Evolutionary conservation across 768 basidiomycete species (phyloP), one percentile per base, ranked within the genome.

Genomic region (Hygrophorus pudorinus): DNA sequence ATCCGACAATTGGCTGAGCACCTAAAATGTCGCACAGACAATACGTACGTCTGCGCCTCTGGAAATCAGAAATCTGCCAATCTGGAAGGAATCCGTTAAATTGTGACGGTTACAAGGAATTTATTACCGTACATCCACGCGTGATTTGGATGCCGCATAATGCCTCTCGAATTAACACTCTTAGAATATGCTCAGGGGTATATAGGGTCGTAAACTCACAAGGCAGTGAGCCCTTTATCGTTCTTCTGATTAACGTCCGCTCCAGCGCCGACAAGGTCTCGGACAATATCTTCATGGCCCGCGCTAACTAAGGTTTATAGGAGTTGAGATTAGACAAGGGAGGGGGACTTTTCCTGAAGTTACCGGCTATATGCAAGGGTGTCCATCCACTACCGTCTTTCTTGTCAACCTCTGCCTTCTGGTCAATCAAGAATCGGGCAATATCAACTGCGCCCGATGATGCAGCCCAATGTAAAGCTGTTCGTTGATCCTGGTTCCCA

Each of bases 71-170:
- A 87, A 71, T 63, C 75, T 82, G 52, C 89, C 92, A 62, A 94
- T 89, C 92, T 97, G 59, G 45, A 57, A 40, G 42, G 42, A 41
- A 42, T 24, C 7, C 38, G 49, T 51, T 49, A 30, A 20, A 28
- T 20, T 13, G 42, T n/a, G n/a, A n/a, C n/a, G n/a, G n/a, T n/a
- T n/a, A n/a, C n/a, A n/a, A n/a, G 38, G 56, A 44, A 46, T 48
- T 50, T 24, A 55, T 55, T 53, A 61, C 53, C 65, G 56, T 59
- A 86, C 89, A 56, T 89, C 85, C 49, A 90, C 75, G 35, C 80
- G 84, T 45, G 89, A 83, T 60, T 92, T 93, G 24, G 90, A 94
- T 36, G 90, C 91, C 21, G 90, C 89, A 56, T 94, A 94, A 63
- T 93, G 89, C 54, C 90, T 94, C 35, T 43, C 48, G 42, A 55